phyloP scores from a whole-genome alignment of 73 alveolate genomes.

The Blepharisma japonicum region DNA sequence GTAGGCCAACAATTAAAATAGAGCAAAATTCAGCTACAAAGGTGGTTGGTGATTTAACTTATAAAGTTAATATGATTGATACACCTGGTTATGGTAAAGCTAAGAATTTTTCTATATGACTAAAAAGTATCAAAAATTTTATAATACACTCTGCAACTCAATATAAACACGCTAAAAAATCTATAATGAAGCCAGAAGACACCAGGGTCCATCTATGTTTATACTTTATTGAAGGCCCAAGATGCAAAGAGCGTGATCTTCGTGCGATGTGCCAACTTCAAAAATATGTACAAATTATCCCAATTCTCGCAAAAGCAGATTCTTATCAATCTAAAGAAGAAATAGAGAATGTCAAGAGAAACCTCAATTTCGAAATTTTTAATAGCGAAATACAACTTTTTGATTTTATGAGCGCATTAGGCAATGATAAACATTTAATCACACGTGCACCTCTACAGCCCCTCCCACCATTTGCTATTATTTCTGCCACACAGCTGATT shows the following conservation, averaged over 20 bases:
- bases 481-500: not conserved
- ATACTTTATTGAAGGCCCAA: not conserved
- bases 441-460: not conserved
- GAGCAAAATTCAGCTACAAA: too few species aligned
- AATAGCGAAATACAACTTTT: not conserved
- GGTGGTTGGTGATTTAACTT: not conserved
- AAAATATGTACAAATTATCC: not conserved
- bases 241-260: not conserved
- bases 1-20: too few species aligned
- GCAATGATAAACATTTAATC: not conserved
- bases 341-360: not conserved
- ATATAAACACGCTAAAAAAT: not conserved
- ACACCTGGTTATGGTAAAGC: not conserved
- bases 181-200: not conserved
- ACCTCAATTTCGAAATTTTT: not conserved
- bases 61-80: not conserved
- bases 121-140: not conserved
- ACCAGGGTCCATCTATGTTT: not conserved
- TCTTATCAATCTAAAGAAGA: not conserved
- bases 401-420: not conserved
- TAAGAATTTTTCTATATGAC: not conserved
- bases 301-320: not conserved
- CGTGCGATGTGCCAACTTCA: not conserved
- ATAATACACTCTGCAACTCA: not conserved
- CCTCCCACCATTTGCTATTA: not conserved